Evolutionary conservation across 169 alveolate species (phyloP).

Genomic region (Plasmodium gaboni): DNA sequence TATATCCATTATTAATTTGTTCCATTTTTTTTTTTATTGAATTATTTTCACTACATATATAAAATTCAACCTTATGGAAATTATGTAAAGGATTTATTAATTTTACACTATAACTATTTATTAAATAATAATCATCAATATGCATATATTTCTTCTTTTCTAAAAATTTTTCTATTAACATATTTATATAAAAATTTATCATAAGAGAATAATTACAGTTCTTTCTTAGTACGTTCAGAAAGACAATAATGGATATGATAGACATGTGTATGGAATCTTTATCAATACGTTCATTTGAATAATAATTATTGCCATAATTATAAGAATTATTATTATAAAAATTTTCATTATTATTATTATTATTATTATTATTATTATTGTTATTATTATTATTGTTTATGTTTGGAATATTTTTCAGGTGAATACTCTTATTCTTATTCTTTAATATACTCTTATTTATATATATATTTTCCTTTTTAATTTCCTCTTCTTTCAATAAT

Average conservation of each 20-base stretch:
- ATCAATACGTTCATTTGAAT: background rate
- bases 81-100: constrained; percentile 38
- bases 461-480: constrained; percentile 43
- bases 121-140: constrained; percentile 49
- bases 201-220: constrained; percentile 26
- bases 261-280: constrained; percentile 13
- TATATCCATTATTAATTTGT: constrained; percentile 55
- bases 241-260: constrained; percentile 12
- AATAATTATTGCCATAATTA: background rate
- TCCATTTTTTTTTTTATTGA: constrained; percentile 23
- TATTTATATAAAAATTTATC: constrained; percentile 43
- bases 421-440: constrained; percentile 1
- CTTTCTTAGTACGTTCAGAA: constrained; percentile 16
- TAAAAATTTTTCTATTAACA: constrained; percentile 58
- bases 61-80: background rate
- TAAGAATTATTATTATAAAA: background rate
- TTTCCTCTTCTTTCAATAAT: constrained; percentile 1
- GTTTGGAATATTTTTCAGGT: no score
- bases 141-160: constrained; percentile 72
- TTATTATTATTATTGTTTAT: constrained; percentile 4
- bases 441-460: constrained; percentile 38
- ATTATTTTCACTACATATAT: constrained; percentile 12
- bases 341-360: background rate
- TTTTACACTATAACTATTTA: constrained; percentile 48
- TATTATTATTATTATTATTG: background rate